phyloP scores from a whole-genome alignment of 805 yeast genomes.

The Schwanniomyces occidentalis region DNA sequence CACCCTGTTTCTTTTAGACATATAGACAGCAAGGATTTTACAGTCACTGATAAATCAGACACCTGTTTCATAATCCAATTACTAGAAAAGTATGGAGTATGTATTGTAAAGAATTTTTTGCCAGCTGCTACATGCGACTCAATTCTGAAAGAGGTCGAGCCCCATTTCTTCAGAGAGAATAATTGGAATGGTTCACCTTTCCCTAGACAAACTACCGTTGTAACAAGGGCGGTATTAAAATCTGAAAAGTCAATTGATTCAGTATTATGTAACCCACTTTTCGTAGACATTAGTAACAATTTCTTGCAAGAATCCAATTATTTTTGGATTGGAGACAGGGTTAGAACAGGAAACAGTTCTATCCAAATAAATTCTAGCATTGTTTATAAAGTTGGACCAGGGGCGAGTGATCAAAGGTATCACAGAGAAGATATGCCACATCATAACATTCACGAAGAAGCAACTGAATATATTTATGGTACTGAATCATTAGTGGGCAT shows the following conservation, averaged over 20 bases:
- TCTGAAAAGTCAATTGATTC: slow-evolving; percentile 4
- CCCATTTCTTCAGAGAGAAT: slow-evolving; percentile 5
- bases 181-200: slow-evolving; percentile 9
- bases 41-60: too few relatives aligned
- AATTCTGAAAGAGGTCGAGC: slow-evolving; percentile 5
- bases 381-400: slow-evolving; percentile 24
- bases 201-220: slow-evolving; percentile 18
- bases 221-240: slow-evolving; percentile 8
- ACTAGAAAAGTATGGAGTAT: slow-evolving; percentile 8
- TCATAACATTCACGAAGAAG: slow-evolving; percentile 19
- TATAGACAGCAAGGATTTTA: too few relatives aligned
- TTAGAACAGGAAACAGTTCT: slow-evolving; percentile 16
- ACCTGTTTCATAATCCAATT: slow-evolving; percentile 4
- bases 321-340: slow-evolving; percentile 20
- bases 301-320: slow-evolving; percentile 17
- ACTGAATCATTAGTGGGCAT: slow-evolving; percentile 21
- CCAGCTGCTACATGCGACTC: background rate
- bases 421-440: slow-evolving; percentile 29
- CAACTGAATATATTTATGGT: slow-evolving; percentile 12
- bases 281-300: slow-evolving; percentile 15
- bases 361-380: slow-evolving; percentile 24
- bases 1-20: too few relatives aligned
- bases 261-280: slow-evolving; percentile 15
- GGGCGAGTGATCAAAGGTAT: slow-evolving; percentile 23
- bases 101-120: slow-evolving; percentile 6